phyloP scores from a whole-genome alignment of 2,329 filamentous ascomycete genomes.

The Aspergillus clavatus region DNA sequence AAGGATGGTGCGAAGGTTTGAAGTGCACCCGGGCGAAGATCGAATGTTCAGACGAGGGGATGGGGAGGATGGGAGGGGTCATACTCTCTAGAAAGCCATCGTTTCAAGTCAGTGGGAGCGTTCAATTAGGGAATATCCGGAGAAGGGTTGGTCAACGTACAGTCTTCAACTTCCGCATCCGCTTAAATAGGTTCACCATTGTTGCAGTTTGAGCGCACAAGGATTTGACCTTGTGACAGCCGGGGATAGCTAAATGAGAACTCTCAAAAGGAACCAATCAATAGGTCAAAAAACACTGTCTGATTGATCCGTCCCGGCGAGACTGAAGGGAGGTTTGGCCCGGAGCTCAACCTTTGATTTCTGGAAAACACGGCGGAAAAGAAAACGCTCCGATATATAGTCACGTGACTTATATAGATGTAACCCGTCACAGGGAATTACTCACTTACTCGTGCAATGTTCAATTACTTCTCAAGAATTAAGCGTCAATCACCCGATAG shows the following conservation, averaged over 20 bases:
- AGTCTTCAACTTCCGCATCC: constrained; percentile 68
- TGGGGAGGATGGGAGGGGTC: neutral
- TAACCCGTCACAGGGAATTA: neutral
- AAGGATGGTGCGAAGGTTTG: neutral
- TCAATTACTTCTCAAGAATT: neutral
- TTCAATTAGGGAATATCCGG: constrained; percentile 1
- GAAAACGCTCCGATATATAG: constrained; percentile 14
- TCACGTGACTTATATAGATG: constrained; percentile 15
- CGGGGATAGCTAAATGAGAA: neutral
- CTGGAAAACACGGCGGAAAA: constrained; percentile 19
- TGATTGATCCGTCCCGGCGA: constrained; percentile 2
- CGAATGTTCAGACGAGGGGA: neutral
- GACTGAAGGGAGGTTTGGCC: constrained; percentile 4
- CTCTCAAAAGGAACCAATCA: neutral
- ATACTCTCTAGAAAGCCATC: constrained; percentile 23
- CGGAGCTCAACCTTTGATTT: constrained; percentile 16
- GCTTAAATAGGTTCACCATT: constrained; percentile 52
- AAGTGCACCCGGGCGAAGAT: neutral
- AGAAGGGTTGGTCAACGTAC: constrained; percentile 47
- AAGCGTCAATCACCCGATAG: neutral
- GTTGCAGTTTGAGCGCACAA: constrained; percentile 14
- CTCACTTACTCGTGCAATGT: too few relatives aligned
- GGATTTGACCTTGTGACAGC: neutral
- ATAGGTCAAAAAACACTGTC: neutral
- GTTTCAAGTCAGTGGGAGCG: constrained; percentile 8